Percentiles rank a stretch among this genome's conserved stretches.
Evolutionary conservation across 331 rosid genomes (phyloP).

Genomic region (Ulmus americana): DNA sequence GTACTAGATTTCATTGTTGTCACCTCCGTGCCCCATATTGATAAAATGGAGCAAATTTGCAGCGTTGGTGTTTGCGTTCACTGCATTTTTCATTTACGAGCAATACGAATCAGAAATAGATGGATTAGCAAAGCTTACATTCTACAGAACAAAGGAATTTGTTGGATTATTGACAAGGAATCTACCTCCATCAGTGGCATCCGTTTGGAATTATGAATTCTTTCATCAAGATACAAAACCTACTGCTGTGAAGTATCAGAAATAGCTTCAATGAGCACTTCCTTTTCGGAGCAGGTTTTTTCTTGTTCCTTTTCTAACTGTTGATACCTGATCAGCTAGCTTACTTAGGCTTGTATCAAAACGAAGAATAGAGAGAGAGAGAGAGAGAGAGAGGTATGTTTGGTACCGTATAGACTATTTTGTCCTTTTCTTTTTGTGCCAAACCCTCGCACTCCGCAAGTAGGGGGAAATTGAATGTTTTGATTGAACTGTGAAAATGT

Average conservation of each 20-base stretch:
- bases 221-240: slow-evolving; percentile 17
- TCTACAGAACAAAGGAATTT: slow-evolving; percentile 24
- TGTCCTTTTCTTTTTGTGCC: not conserved
- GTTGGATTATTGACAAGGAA: slow-evolving; percentile 27
- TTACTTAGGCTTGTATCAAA: not conserved
- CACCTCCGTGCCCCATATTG: not conserved
- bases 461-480: not conserved
- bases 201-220: slow-evolving; percentile 16
- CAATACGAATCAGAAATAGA: slow-evolving; percentile 70
- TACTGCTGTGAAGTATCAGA: slow-evolving; percentile 26
- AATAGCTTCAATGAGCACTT: slow-evolving; percentile 2
- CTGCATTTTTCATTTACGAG: slow-evolving; percentile 67
- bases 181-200: slow-evolving; percentile 33
- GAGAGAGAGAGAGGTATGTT: not conserved
- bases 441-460: not conserved
- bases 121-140: slow-evolving; percentile 32
- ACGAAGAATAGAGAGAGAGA: not conserved
- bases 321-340: not conserved
- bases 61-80: slow-evolving; percentile 62
- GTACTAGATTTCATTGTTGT: slow-evolving; percentile 4
- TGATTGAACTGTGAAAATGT: not conserved
- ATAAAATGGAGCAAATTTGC: slow-evolving; percentile 18
- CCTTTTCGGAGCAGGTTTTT: not conserved
- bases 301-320: slow-evolving; percentile 3
- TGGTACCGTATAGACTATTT: not conserved